Evolutionary conservation across 169 alveolate genomes (phyloP), one percentile per base, ranked within the genome.

Genomic region (Plasmodium gonderi): DNA sequence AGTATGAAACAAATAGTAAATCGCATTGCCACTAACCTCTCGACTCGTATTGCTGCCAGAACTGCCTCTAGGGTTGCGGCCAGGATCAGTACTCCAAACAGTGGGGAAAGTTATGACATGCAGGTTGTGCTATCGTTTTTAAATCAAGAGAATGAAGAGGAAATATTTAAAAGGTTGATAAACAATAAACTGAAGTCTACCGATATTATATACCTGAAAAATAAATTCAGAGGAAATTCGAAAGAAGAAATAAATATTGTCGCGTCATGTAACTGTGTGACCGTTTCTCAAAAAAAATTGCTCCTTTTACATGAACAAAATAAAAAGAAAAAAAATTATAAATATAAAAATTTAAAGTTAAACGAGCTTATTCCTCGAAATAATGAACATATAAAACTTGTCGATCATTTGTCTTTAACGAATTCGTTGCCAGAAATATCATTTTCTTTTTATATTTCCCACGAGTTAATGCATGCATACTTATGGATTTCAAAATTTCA

Each of bases 401-500:
- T 80, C 5, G 91, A 80, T n/a, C 77, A 80, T 60, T 8, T 80
- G 23, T 80, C 91, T 20, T 40, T 80, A 80, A 68, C 79, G 8
- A 40, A 67, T 17, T 64, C 54, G n/a, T 7, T 80, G 45, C 91
- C 91, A 20, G 72, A 80, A 12, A 65, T 80, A 5, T 80, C 91
- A n/a, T 65, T 80, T 14, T 80, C 8, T 36, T 80, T 80, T 38
- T 80, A 60, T 45, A 64, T 80, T n/a, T 64, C 79, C 12, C 91
- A 80, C 60, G 91, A 80, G 47, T 45, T 80, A n/a, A 80, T 80
- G 91, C 91, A 80, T 8, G 33, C 80, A n/a, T 80, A 80, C 26
- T 14, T 80, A 6, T 80, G 91, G 91, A 44, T 80, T n/a, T 36
- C 69, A 0, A 23, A 80, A 12, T n/a, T 65, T 0, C 33, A 65